Evolutionary conservation across 2,329 filamentous ascomycete genomes (phyloP), one percentile per base, ranked within the genome.

Genomic region (Epichloe coenophiala): DNA sequence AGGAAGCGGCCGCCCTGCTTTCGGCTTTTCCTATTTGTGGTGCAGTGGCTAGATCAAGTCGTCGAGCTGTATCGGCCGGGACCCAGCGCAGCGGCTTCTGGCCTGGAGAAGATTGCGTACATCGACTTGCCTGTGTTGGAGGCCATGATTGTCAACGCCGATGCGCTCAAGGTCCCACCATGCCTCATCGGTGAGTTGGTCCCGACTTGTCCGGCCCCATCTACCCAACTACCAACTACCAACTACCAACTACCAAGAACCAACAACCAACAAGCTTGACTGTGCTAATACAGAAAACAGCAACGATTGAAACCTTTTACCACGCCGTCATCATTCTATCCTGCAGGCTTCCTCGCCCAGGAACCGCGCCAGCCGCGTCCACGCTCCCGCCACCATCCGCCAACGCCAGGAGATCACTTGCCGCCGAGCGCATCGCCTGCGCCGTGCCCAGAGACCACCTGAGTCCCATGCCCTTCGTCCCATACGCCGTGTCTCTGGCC

Each of bases 241-340:
- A n/a, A n/a, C n/a, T n/a, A n/a, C n/a, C n/a, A n/a, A n/a, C n/a
- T n/a, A n/a, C n/a, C n/a, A n/a, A n/a, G n/a, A n/a, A n/a, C n/a
- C 7, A 9, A 31, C 27, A 9, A 31, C 27, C 27, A 9, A 31
- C 6, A 7, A 31, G 27, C 27, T 31, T 31, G 2, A 31, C 27
- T 4, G 4, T 27, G 21, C 44, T 0, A 46, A 12, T 35, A 6
- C 33, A 8, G 37, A 17, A 17, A 12, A 5, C 38, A 80, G 78
- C 72, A 7, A 81, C 80, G 0, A 70, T 83, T 6, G 80, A 83
- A 56, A 73, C 77, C 1, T 73, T 84, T 15, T 84, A 84, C 57
- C 78, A 83, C 56, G 77, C 79, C 3, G 75, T 84, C 6, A 75
- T 78, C 37, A 80, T 83, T 8, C 65, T 83, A 2, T 82, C 79